These are phyloP conservation scores for Candida nemodendra DNA, from an alignment of 805 yeast genomes.

Conservation along the genomic window DNA sequence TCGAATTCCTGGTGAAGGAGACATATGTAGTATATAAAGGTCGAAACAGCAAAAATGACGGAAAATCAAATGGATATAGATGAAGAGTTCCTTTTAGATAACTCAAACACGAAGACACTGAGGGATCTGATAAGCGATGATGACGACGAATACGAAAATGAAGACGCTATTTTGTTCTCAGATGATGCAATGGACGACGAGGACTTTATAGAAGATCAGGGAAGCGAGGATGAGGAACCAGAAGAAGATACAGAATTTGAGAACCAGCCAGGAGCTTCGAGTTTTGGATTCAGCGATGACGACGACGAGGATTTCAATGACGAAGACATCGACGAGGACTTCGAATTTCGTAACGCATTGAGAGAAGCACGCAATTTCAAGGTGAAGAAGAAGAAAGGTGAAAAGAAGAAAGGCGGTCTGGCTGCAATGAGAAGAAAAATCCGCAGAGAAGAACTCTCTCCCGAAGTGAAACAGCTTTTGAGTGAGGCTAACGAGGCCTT, in stretches of 20 bases:
- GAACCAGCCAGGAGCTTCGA: constrained; percentile 22
- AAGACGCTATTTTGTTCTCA: constrained; percentile 12
- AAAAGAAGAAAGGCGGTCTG: constrained; percentile 35
- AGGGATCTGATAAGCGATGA: constrained; percentile 26
- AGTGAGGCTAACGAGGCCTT: constrained; percentile 81
- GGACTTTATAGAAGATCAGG: constrained; percentile 12
- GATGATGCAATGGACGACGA: constrained; percentile 16
- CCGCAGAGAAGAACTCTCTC: constrained; percentile 53
- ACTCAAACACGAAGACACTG: constrained; percentile 24
- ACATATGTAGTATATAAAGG: too few species aligned
- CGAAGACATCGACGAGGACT: constrained; percentile 41
- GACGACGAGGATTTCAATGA: constrained; percentile 29
- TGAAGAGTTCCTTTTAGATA: constrained; percentile 24
- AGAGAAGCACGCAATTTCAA: constrained; percentile 67
- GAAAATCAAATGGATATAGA: constrained; percentile 13
- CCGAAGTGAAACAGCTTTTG: constrained; percentile 65
- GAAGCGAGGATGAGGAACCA: constrained; percentile 19
- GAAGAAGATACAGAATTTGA: constrained; percentile 26
- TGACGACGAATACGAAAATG: constrained; percentile 17
- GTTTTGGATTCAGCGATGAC: constrained; percentile 32
- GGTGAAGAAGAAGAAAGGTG: constrained; percentile 40
- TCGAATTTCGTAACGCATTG: constrained; percentile 58
- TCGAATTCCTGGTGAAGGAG: too few species aligned
- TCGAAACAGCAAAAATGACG: constrained; percentile 9
- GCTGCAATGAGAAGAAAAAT: constrained; percentile 38